Evolutionary conservation across 495 filamentous ascomycete species (phyloP), one percentile per base, ranked within the genome.

Genomic region (Penicillium maclennaniae): DNA sequence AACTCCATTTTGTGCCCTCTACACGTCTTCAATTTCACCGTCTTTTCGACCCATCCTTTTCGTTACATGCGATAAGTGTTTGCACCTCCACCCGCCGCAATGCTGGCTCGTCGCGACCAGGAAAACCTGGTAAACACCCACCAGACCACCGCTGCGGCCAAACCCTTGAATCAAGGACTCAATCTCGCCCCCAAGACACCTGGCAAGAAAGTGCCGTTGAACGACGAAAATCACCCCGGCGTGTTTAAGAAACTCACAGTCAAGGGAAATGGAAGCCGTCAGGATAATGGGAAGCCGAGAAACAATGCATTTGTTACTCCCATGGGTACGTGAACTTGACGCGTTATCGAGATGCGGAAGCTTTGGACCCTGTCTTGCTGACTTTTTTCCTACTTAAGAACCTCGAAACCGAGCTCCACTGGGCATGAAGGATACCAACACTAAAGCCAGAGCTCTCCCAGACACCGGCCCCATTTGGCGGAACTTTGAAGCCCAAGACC

Each of bases 371-470:
- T 37, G 38, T 10, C 10, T 34, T 31, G 51, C 73, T 75, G 58
- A 79, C 56, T 7, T 21, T 19, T 45, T 45, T 16, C 6, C 41
- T 36, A 26, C 50, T 42, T 21, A 52, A 89, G 87, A 79, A 41
- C 80, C 85, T 43, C 82, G 83, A 38, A 87, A 79, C 43, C 85
- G 91, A 54, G 91, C 93, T 37, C 86, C 89, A 4, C 71, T 97
- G 45, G 95, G 95, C 36, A 79, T 85, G 75, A 99, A 99, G 70
- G 97, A 92, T 0, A 97, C 93, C 40, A 99, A 99, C 70, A 88
- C 87, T 38, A 97, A 93, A 74, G 79, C 88, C 46, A 88, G 78
- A 61, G 79, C 79, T 5, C 78, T n/a, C 85, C 36, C 83, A 86
- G 58, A 89, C 83, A 6, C 83, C 84, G 1, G 80, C 73, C 25